Percentiles rank a stretch among this genome's conserved stretches.
Evolutionary conservation across 2,329 filamentous ascomycete species (phyloP).

Genomic region (Cercospora zeae-maydis): DNA sequence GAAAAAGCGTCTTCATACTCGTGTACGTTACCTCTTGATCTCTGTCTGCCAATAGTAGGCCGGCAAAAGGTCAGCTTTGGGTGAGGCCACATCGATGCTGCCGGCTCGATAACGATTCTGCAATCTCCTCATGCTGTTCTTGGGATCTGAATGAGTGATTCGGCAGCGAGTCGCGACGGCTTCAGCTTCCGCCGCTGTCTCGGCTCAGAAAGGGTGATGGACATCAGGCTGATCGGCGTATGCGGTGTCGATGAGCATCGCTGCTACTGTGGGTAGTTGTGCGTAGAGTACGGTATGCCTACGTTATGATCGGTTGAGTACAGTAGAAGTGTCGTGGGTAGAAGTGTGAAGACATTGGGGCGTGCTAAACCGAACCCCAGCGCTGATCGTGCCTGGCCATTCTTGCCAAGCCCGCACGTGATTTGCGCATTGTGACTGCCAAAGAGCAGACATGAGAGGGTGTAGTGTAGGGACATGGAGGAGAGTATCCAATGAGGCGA

Average conservation of each 20-base stretch:
- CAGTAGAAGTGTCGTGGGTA: neutral
- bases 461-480: neutral
- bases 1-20: neutral
- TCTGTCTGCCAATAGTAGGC: neutral
- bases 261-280: neutral
- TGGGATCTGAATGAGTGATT: neutral
- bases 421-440: neutral
- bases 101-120: neutral
- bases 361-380: neutral
- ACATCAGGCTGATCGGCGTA: neutral
- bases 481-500: neutral
- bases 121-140: neutral
- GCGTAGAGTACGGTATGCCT: neutral
- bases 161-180: neutral
- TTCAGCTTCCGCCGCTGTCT: neutral
- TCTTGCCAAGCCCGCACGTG: neutral
- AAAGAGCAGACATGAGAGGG: neutral
- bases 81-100: neutral
- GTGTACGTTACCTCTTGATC: neutral
- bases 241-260: neutral
- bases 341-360: neutral
- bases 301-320: neutral
- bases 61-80: neutral
- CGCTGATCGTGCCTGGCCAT: neutral
- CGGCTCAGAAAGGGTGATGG: neutral